Evolutionary conservation across 2,329 filamentous ascomycete species (phyloP).

Genomic region (Aspergillus sp.): DNA sequence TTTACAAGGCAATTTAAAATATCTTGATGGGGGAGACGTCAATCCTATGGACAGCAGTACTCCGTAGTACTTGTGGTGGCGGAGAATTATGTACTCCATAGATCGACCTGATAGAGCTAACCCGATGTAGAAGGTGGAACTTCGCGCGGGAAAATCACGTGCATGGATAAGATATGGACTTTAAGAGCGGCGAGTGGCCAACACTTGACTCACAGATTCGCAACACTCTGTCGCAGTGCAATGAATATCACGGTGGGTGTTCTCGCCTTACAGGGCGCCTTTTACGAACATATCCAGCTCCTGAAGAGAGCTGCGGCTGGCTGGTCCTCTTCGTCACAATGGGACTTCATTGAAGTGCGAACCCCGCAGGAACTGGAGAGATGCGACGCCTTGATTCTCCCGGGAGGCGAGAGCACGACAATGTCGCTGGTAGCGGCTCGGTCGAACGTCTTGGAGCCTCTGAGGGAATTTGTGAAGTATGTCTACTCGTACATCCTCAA

Average conservation of each 20-base stretch:
- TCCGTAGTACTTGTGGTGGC: too few species aligned
- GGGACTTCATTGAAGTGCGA: constrained; percentile 75
- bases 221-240: constrained; percentile 11
- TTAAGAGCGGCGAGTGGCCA: constrained; percentile 5
- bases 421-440: constrained; percentile 85
- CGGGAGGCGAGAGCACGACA: constrained; percentile 91
- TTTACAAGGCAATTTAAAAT: too few species aligned
- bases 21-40: too few species aligned
- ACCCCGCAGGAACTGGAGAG: constrained; percentile 66
- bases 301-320: constrained; percentile 64
- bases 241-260: constrained; percentile 57
- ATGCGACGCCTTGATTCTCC: constrained; percentile 84
- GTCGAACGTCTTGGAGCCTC: constrained; percentile 76
- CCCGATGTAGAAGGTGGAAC: neutral
- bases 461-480: constrained; percentile 88
- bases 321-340: constrained; percentile 40
- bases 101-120: neutral
- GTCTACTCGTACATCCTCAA: constrained; percentile 25
- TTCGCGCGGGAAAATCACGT: constrained; percentile 1
- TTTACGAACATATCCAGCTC: constrained; percentile 80
- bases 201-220: constrained; percentile 10
- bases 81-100: too few species aligned
- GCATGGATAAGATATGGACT: neutral
- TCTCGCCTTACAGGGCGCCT: constrained; percentile 84
- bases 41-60: too few species aligned